A percentile compares a stretch with the other conserved stretches of the same genome.
These are phyloP conservation scores for Cutaneotrichosporon sp. DNA, from an alignment of 1,284 basidiomycete species.

Conservation along the genomic window DNA sequence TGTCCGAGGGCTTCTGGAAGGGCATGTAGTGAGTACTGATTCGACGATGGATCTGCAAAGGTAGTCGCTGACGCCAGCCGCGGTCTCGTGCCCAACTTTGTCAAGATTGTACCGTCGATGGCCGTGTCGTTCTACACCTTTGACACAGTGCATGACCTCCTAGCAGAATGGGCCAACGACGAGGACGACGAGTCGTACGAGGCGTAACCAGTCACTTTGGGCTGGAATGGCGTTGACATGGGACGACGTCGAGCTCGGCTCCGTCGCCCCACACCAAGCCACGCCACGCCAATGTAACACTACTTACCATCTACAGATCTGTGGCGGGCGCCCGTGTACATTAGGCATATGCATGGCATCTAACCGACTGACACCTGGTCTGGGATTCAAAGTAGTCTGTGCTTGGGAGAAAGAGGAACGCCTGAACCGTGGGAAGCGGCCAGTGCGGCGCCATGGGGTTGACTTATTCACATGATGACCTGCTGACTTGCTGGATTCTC, in stretches of 20 bases:
- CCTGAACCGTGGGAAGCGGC: too few relatives aligned
- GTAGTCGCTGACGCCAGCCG: slow-evolving; percentile 56
- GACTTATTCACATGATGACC: too few relatives aligned
- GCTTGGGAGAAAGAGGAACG: too few relatives aligned
- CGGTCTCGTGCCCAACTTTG: slow-evolving; percentile 86
- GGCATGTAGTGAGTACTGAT: slow-evolving; percentile 51
- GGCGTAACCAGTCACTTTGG: not conserved
- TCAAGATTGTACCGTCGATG: slow-evolving; percentile 83
- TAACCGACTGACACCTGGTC: too few relatives aligned
- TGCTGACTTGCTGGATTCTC: too few relatives aligned
- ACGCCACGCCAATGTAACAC: not conserved
- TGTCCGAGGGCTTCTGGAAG: slow-evolving; percentile 67
- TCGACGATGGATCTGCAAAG: not conserved
- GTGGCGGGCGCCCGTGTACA: not conserved
- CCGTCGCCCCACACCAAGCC: not conserved
- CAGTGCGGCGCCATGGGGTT: too few relatives aligned
- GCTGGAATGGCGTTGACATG: not conserved
- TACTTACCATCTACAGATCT: not conserved
- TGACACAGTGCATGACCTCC: slow-evolving; percentile 51
- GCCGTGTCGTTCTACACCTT: slow-evolving; percentile 65
- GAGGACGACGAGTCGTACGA: slow-evolving; percentile 24
- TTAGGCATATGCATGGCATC: slow-evolving; percentile 2
- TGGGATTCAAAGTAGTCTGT: too few relatives aligned
- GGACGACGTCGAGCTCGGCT: not conserved
- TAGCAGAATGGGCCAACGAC: slow-evolving; percentile 29